Evolutionary conservation across 78 protist species (phyloP).

Genomic region (Guillardia theta): DNA sequence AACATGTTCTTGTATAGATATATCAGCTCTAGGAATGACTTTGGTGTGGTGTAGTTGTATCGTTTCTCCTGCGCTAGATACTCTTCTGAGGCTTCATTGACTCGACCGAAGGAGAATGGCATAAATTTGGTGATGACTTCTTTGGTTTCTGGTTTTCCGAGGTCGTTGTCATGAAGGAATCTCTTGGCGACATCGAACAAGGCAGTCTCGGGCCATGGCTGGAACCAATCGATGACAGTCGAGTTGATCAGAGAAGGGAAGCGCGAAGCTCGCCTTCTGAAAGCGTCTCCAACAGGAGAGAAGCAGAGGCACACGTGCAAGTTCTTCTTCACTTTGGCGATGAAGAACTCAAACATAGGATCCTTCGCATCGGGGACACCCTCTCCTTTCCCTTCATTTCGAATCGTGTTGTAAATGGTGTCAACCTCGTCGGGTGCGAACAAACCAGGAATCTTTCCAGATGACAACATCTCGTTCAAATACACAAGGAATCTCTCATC

Average conservation of each 20-base stretch:
- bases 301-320: constrained; percentile 62
- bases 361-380: constrained; percentile 53
- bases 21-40: constrained; percentile 72
- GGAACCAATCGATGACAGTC: constrained; percentile 76
- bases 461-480: constrained; percentile 65
- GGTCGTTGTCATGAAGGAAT: constrained; percentile 55
- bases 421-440: constrained; percentile 64
- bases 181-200: constrained; percentile 59
- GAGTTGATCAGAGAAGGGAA: constrained; percentile 69
- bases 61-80: constrained; percentile 37
- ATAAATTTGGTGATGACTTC: constrained; percentile 31
- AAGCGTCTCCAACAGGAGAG: constrained; percentile 68
- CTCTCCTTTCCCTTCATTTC: constrained; percentile 51
- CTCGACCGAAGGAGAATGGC: constrained; percentile 55
- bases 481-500: constrained; percentile 65
- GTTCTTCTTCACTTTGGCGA: constrained; percentile 45
- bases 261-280: constrained; percentile 59
- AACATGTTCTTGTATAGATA: constrained; percentile 67
- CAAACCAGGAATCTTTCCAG: constrained; percentile 68
- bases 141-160: constrained; percentile 6
- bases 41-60: constrained; percentile 71
- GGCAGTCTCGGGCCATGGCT: constrained; percentile 74
- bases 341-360: constrained; percentile 46
- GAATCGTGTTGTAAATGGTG: constrained; percentile 46
- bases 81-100: constrained; percentile 48